phyloP scores from a whole-genome alignment of 495 filamentous ascomycete genomes.

The Apiosordaria backusii region DNA sequence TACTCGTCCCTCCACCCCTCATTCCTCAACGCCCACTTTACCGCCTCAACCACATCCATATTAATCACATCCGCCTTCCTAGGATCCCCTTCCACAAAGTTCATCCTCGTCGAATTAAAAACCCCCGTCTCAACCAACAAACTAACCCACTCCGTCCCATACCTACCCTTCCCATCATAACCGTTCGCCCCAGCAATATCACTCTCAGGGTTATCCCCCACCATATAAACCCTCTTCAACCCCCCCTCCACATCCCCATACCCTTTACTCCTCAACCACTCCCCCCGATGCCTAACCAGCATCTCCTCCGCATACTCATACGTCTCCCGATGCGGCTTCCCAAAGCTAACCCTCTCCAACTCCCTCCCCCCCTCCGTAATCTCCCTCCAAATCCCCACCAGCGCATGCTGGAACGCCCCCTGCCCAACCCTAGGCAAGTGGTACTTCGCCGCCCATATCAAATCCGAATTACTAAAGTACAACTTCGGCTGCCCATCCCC shows the following conservation, averaged over 20 bases:
- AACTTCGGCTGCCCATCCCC: conserved; percentile 74
- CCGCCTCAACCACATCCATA: conserved; percentile 54
- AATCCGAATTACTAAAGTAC: conserved; percentile 84
- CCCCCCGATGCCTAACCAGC: conserved; percentile 44
- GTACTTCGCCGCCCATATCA: conserved; percentile 80
- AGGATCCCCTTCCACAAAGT: conserved; percentile 26
- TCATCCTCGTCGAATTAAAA: conserved; percentile 47
- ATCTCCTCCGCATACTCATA: conserved; percentile 81
- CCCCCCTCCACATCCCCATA: conserved; percentile 31
- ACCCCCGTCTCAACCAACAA: conserved; percentile 86
- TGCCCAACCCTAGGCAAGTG: conserved; percentile 88
- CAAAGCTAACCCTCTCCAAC: conserved; percentile 66
- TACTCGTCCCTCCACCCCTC: conserved; percentile 35
- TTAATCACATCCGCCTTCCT: conserved; percentile 54
- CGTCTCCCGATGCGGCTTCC: conserved; percentile 74
- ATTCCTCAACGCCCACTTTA: conserved; percentile 40
- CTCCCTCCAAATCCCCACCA: conserved; percentile 73
- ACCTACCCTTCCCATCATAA: conserved; percentile 51
- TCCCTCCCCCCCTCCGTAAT: conserved; percentile 59
- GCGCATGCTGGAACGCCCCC: conserved; percentile 79
- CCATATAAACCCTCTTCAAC: conserved; percentile 79
- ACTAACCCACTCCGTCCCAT: conserved; percentile 71
- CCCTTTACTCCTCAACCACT: conserved; percentile 58
- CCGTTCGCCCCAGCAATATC: conserved; percentile 89
- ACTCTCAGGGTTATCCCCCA: conserved; percentile 94